Evolutionary conservation across 2,329 filamentous ascomycete species (phyloP).

Genomic region (Periconia macrospinosa): DNA sequence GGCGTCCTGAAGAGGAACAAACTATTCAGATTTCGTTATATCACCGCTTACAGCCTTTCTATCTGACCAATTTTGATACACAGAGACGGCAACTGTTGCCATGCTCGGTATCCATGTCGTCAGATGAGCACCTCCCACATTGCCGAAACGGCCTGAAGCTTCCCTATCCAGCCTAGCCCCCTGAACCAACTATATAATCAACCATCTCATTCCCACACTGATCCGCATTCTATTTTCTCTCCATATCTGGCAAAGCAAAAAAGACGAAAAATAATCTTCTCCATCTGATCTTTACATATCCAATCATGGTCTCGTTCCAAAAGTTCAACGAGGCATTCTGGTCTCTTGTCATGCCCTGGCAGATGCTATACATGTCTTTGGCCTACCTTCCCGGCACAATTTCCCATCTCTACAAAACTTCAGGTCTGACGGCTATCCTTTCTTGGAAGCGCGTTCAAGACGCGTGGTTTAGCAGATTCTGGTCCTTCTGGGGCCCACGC

Average conservation of each 20-base stretch:
- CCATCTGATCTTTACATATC: not conserved
- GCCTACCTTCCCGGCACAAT: conserved; percentile 12
- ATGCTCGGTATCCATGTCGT: not conserved
- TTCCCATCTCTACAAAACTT: conserved; percentile 4
- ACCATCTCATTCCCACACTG: not conserved
- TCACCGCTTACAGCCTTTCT: not conserved
- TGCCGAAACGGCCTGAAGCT: not conserved
- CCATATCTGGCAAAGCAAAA: not conserved
- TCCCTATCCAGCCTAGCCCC: not conserved
- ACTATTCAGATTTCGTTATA: not conserved
- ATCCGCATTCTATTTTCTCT: not conserved
- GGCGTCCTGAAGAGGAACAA: no score
- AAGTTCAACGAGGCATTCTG: not conserved
- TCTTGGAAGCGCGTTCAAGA: conserved; percentile 11
- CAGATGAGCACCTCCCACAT: not conserved
- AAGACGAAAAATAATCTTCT: not conserved
- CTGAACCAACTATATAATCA: not conserved
- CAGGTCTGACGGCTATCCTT: conserved; percentile 4
- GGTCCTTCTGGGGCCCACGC: conserved; percentile 12
- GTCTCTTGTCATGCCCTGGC: conserved; percentile 14
- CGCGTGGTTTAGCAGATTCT: conserved; percentile 19
- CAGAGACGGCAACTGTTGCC: not conserved
- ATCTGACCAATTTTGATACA: not conserved
- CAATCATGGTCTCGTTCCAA: not conserved
- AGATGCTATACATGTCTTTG: conserved; percentile 12